Conservation (phyloP, 2,329 filamentous ascomycete species). For the Cladosporium sp. region DNA sequence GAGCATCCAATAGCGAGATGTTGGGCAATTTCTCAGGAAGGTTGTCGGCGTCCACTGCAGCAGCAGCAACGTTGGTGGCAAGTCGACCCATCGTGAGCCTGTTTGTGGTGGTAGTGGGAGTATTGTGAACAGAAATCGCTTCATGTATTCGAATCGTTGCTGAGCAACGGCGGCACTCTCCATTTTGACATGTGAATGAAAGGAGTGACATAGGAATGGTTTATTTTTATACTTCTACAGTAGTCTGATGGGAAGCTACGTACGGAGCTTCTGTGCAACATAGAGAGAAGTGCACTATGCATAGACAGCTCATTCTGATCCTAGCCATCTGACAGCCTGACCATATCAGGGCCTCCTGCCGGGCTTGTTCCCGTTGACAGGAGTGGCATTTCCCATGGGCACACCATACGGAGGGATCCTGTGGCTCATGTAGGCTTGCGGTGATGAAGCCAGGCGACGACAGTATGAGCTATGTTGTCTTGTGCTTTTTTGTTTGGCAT, state of each 20-base stretch:
- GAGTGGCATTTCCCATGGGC: too few species aligned
- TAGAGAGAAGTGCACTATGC: background rate
- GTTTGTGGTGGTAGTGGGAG: background rate
- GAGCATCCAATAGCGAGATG: conserved; percentile 29
- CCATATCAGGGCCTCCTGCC: conserved; percentile 3
- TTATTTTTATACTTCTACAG: background rate
- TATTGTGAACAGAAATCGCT: too few species aligned
- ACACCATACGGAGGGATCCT: too few species aligned
- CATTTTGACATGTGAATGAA: background rate
- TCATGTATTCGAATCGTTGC: background rate
- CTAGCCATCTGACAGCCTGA: background rate
- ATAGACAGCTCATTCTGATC: background rate
- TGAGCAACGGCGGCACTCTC: background rate
- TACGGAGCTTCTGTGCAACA: too few species aligned
- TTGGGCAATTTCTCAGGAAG: conserved; percentile 24
- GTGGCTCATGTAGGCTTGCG: too few species aligned
- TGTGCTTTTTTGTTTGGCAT: too few species aligned
- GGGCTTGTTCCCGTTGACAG: too few species aligned
- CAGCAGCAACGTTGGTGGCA: conserved; percentile 25
- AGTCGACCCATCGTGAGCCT: conserved; percentile 24
- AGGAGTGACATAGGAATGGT: background rate
- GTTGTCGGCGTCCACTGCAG: conserved; percentile 24
- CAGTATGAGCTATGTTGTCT: too few species aligned
- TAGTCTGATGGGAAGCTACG: too few species aligned
- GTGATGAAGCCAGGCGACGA: too few species aligned